Base-by-base conservation (phyloP, 768 basidiomycete species). In the Trametes cubensis region DNA sequence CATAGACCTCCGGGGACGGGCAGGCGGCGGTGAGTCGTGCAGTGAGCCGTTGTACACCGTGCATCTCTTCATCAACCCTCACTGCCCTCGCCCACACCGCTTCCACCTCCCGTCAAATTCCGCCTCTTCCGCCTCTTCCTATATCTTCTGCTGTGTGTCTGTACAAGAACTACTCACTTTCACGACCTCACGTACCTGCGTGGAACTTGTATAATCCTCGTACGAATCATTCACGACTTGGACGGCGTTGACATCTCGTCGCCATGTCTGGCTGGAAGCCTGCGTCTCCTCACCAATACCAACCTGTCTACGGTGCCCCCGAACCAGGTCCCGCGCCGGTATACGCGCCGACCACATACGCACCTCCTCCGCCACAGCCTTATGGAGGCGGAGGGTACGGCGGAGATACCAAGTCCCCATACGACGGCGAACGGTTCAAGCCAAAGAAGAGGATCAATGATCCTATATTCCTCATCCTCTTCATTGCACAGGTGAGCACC, bases 361-460 rank as follows among this genome's bases (percentile, higher is more conserved):
- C 54, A 8, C 76, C 58, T 59, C 68, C 57, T 13, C 61, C 60
- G 11, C 55, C 50, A 18, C 49, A 42, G 10, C 57, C 57, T 14
- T 53, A 67, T 67, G 57, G 67, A 65, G 44, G 65, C 58, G 65
- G 66, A 44, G 71, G 54, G 4, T 64, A 64, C 30, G 48, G 38
- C 15, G 64, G 34, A 2, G 66, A 70, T 44, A 40, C 56, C 10
- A 86, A 86, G 69, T 75, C 79, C 11, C 84, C 86, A 4, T 86
- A 82, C 69, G 81, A 84, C 48, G 81, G 81, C 28, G 85, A 81
- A n/a, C 76, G 87, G 21, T 88, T 88, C 76, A 82, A 82, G 68
- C 85, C 84, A 17, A 88, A 85, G 76, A 88, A 83, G 68, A 81
- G 77, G 62, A 75, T 91, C 34, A 90, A 92, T 60, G 91, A 93